Percentiles rank a stretch among this genome's conserved stretches.
Evolutionary conservation across 2,329 filamentous ascomycete genomes (phyloP).

Genomic region (Aspergillus quadrilineatus): DNA sequence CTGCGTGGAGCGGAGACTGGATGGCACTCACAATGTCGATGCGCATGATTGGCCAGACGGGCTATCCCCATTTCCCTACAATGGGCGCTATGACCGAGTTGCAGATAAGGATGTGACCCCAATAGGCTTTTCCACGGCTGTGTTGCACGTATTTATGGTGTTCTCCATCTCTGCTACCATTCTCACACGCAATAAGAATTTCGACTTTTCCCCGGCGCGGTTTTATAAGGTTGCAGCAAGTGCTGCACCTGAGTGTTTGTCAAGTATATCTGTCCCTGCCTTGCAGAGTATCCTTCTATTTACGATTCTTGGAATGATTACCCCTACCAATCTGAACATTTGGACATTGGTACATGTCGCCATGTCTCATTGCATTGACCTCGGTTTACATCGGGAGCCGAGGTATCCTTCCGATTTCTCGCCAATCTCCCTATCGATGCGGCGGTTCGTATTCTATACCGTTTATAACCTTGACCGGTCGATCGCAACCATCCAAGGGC

Average conservation of each 20-base stretch:
- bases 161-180: conserved; percentile 39
- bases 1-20: conserved; percentile 17
- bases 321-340: conserved; percentile 36
- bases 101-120: conserved; percentile 10
- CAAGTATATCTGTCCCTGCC: conserved; percentile 32
- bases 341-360: conserved; percentile 40
- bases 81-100: conserved; percentile 22
- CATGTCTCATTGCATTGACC: conserved; percentile 40
- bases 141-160: conserved; percentile 38
- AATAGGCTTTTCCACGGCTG: conserved; percentile 19
- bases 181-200: conserved; percentile 34
- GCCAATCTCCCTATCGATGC: conserved; percentile 15
- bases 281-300: conserved; percentile 36
- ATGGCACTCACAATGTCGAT: conserved; percentile 13
- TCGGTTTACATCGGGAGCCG: conserved; percentile 40
- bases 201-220: conserved; percentile 35
- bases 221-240: conserved; percentile 36
- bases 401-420: conserved; percentile 9
- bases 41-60: conserved; percentile 27
- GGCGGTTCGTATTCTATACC: conserved; percentile 35
- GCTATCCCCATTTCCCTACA: conserved; percentile 26
- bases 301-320: conserved; percentile 34
- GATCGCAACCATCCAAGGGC: conserved; percentile 40
- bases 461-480: conserved; percentile 40
- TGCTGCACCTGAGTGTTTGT: conserved; percentile 34